Conservation (phyloP, 2,329 filamentous ascomycete genomes). For the Fusarium chuoi region DNA sequence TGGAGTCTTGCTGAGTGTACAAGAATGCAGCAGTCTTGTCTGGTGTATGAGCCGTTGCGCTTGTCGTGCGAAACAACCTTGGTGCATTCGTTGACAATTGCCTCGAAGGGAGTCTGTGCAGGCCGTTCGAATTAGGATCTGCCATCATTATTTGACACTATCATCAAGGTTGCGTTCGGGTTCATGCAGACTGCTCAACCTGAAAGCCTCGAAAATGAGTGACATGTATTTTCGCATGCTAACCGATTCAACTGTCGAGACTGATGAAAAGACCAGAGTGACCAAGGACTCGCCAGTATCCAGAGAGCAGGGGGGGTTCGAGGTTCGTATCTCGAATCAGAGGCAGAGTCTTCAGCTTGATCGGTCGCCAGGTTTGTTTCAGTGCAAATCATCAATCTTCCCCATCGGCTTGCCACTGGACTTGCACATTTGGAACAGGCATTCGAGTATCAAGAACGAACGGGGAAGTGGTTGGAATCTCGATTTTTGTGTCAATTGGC, state of each 20-base stretch:
- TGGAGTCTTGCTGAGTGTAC: background rate
- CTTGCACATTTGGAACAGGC: background rate
- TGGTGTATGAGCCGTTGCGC: background rate
- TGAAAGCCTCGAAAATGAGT: background rate
- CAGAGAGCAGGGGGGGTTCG: background rate
- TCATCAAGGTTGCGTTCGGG: background rate
- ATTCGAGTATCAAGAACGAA: background rate
- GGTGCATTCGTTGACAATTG: background rate
- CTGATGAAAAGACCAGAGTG: rapidly evolving
- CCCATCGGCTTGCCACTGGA: background rate
- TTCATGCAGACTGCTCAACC: rapidly evolving
- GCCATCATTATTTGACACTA: no score
- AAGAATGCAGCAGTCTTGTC: background rate
- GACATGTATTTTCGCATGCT: rapidly evolving
- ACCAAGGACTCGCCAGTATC: rapidly evolving
- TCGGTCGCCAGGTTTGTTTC: background rate
- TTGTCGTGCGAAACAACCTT: background rate
- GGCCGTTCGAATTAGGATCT: rapidly evolving
- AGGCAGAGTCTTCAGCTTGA: background rate
- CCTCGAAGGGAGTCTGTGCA: rapidly evolving
- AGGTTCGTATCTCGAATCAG: background rate
- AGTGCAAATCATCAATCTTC: no score
- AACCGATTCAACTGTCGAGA: no score
- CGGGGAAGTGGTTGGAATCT: background rate
- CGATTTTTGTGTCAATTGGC: background rate